Evolutionary conservation across 2,329 filamentous ascomycete genomes (phyloP).

Genomic region (Cladosporium sp.): DNA sequence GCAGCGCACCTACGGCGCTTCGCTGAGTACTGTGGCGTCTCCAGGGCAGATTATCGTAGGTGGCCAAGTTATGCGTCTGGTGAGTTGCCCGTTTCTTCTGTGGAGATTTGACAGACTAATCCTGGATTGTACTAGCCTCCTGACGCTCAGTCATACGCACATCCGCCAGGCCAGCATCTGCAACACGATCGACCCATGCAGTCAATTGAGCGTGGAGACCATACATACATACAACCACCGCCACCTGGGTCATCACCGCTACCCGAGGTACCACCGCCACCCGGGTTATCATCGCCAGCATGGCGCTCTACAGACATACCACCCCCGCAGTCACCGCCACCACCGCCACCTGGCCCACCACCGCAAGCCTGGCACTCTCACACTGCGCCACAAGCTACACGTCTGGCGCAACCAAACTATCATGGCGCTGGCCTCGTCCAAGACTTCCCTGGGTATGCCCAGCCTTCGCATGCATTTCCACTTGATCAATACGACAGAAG

Average conservation of each 20-base stretch:
- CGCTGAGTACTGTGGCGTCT: background rate
- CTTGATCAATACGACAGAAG: background rate
- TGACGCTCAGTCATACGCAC: background rate
- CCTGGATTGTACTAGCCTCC: background rate
- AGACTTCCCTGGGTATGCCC: background rate
- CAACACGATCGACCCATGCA: conserved; percentile 26
- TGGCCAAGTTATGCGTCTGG: background rate
- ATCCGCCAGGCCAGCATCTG: conserved; percentile 5
- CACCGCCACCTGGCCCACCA: background rate
- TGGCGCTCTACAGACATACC: too few species aligned
- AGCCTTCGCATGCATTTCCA: background rate
- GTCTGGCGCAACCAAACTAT: background rate
- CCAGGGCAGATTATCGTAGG: background rate
- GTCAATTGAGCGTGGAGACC: conserved; percentile 28
- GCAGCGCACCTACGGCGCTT: background rate
- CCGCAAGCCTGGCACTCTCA: background rate
- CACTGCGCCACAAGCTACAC: background rate
- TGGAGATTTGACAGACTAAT: background rate
- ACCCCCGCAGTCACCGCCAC: background rate
- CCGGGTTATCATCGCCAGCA: too few species aligned
- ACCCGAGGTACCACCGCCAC: background rate
- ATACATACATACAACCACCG: background rate
- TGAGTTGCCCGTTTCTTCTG: background rate
- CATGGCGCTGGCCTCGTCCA: background rate
- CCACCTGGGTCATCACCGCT: background rate